Base-by-base conservation (phyloP, 2,329 filamentous ascomycete species). In the Colletotrichum sp. region DNA sequence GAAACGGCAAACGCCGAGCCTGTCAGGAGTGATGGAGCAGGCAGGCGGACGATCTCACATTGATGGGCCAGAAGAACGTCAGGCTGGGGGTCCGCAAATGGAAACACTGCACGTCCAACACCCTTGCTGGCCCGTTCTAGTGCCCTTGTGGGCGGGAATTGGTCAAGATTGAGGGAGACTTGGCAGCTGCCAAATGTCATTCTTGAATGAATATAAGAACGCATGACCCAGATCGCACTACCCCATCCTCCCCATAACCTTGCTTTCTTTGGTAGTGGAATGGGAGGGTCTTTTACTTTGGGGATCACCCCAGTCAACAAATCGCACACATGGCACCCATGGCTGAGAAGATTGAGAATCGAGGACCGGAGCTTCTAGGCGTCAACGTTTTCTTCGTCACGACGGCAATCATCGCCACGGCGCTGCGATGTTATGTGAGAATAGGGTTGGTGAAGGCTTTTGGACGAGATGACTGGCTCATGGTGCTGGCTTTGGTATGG, bases 401-500 rank as follows among this genome's bases (percentile, higher is more conserved):
- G 6, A 55, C 81, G 16, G 82, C 84, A 3, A 28, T 82, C 28
- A 74, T 82, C 28, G 77, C 83, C 60, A 80, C 80, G 5, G 6
- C 73, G 6, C 77, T 87, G n/a, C 78, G 85, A 74, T 81, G 81
- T 44, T 86, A 82, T 77, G 83, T 85, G 21, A 83, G 85, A 26
- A 65, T 81, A 2, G 77, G 77, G 8, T 71, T 87, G 15, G 82
- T 87, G 39, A 85, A 82, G 77, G 83, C 81, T 39, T 87, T 87
- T 78, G 85, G 85, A 1, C 67, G 81, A 10, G 85, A 87, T 74
- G 85, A 87, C 76, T 85, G 82, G 81, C 79, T 83, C 68, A 87
- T 87, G 85, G 63, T 82, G 1, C 71, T 78, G 44, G 85, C 86
- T 34, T 78, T 83, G 71, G 84, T 85, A 80, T 10, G 59, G 32